A percentile compares a stretch with the other conserved stretches of the same genome.
Conservation (phyloP, 805 yeast species). For the Candida stauntonica region DNA sequence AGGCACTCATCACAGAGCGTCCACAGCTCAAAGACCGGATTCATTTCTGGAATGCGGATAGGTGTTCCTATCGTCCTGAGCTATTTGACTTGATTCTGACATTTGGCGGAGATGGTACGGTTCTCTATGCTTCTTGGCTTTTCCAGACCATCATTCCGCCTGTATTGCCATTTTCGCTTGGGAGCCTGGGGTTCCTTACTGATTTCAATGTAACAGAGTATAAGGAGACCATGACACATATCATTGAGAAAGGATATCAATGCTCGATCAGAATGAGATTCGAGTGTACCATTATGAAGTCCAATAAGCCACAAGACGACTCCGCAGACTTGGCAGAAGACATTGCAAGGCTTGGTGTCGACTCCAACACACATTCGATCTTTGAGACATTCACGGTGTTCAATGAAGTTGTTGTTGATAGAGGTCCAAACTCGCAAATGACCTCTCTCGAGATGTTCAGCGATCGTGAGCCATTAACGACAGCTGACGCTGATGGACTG, state of each 20-base stretch:
- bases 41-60: constrained; percentile 25
- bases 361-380: constrained; percentile 28
- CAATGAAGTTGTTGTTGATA: constrained; percentile 48
- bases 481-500: constrained; percentile 64
- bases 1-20: constrained; percentile 6
- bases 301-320: constrained; percentile 14
- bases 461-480: constrained; percentile 46
- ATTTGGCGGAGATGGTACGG: constrained; percentile 73
- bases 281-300: constrained; percentile 44
- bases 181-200: constrained; percentile 58
- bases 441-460: constrained; percentile 47
- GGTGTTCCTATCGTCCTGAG: constrained; percentile 29
- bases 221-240: constrained; percentile 31
- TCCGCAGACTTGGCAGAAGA: constrained; percentile 24
- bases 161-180: constrained; percentile 58
- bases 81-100: constrained; percentile 55
- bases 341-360: constrained; percentile 19
- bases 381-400: constrained; percentile 36
- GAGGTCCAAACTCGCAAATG: constrained; percentile 50
- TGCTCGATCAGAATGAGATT: constrained; percentile 47
- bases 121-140: constrained; percentile 56
- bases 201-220: constrained; percentile 47
- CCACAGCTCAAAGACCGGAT: constrained; percentile 14
- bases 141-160: constrained; percentile 63
- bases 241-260: constrained; percentile 40